These are phyloP conservation scores for Oryza punctata DNA, from an alignment of 176 grass and related monocot genomes.

Conservation along the genomic window DNA sequence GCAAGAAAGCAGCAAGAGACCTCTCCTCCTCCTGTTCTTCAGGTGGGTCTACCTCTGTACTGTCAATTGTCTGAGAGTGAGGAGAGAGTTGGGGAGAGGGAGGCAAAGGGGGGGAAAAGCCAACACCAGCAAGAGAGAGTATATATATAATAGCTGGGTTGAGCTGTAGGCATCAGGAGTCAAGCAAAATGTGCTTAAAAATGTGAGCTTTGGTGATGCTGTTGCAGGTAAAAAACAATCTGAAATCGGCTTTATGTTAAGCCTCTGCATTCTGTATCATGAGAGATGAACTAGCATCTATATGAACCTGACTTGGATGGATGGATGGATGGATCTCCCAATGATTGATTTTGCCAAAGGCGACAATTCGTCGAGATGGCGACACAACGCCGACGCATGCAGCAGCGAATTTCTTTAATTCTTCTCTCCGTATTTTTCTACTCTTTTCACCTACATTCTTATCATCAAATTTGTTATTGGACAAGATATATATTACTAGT, in stretches of 20 bases:
- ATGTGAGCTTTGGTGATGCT: slow-evolving; percentile 22
- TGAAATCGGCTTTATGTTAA: slow-evolving; percentile 6
- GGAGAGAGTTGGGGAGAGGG: slow-evolving; percentile 30
- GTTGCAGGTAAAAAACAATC: slow-evolving; percentile 40
- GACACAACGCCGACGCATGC: slow-evolving; percentile 62
- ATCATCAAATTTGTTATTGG: not conserved
- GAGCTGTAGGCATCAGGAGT: slow-evolving; percentile 42
- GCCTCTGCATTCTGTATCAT: slow-evolving; percentile 31
- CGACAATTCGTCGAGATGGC: slow-evolving; percentile 60
- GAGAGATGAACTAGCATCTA: slow-evolving; percentile 15
- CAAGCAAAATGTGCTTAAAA: slow-evolving; percentile 37
- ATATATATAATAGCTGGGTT: slow-evolving; percentile 41
- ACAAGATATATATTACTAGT: not conserved
- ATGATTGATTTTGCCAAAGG: slow-evolving; percentile 68
- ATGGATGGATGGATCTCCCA: slow-evolving; percentile 47
- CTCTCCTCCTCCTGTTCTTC: slow-evolving; percentile 1
- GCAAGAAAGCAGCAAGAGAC: slow-evolving; percentile 19
- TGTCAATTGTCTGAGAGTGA: slow-evolving; percentile 20
- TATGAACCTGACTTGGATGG: slow-evolving; percentile 36
- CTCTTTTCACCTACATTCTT: slow-evolving; percentile 1
- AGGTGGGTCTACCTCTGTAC: slow-evolving; percentile 47
- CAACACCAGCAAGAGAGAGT: not conserved
- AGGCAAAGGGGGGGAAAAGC: slow-evolving; percentile 14
- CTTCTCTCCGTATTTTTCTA: not conserved
- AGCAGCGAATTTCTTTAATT: not conserved